A percentile compares a stretch with the other conserved stretches of the same genome.
These are phyloP conservation scores for Podospora bellae-mahoneyi DNA, from an alignment of 495 filamentous ascomycete genomes.

Conservation along the genomic window DNA sequence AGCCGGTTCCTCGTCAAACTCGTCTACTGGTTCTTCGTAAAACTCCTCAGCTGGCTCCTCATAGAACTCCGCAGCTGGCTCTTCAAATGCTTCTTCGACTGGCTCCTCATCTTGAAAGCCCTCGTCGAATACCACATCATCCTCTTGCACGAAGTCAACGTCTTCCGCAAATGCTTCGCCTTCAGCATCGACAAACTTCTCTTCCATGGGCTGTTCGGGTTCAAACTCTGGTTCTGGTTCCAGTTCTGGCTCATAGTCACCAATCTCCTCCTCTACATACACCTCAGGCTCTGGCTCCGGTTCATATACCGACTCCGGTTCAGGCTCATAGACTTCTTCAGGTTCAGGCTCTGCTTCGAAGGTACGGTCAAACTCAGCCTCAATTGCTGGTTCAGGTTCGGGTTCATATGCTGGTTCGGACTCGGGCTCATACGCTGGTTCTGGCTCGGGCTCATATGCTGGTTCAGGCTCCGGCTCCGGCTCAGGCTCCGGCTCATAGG, in stretches of 20 bases:
- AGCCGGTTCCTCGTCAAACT: neutral
- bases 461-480: neutral
- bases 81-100: neutral
- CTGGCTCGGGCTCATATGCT: neutral
- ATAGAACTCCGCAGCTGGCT: neutral
- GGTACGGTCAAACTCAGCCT: neutral
- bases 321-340: neutral
- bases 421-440: neutral
- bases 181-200: neutral
- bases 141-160: neutral
- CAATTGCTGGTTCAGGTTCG: neutral
- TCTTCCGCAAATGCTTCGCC: neutral
- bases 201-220: neutral
- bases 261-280: no score
- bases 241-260: neutral
- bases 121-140: neutral
- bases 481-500: neutral
- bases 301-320: neutral
- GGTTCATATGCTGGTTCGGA: neutral
- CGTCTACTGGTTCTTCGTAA: neutral
- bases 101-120: no score
- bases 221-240: neutral
- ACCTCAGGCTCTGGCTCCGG: neutral
- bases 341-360: neutral
- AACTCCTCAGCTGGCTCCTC: neutral